Base-by-base conservation (phyloP, 345 rosid species). In the Gossypium raimondii region DNA sequence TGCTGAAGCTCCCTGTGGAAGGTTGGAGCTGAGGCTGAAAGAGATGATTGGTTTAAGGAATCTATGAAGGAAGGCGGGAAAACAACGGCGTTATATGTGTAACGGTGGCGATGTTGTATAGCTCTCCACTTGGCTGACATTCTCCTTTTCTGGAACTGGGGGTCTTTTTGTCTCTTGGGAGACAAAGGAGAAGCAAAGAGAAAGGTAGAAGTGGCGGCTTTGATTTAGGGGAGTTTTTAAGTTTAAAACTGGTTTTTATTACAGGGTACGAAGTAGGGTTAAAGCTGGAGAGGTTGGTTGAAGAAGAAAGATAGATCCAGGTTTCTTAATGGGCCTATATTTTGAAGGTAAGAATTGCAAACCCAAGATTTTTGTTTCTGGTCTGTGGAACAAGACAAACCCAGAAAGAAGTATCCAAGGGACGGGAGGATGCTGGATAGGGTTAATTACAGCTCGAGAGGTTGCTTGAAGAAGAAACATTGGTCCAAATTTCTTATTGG, bases 51-150 rank as follows among this genome's bases (percentile, higher is more conserved):
- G 76, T 70, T 81, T 43, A 93, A 79, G 63, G 87, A 82, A 18
- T 82, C 85, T 7, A 79, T 38, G 79, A 81, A 92, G 14, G 85
- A 73, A 57, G 82, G 76, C 2, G 98, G 93, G 84, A 89, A 94
- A 29, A 86, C 71, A 62, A 94, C 85, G n/a, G 95, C 92, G 78
- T 85, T 88, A 90, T 94, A 91, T 18, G 97, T 94, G 82, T 88
- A 94, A 48, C 97, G 97, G 82, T 94, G 98, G 73, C 98, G 93
- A 69, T 94, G 96, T 84, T 94, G 98, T 59, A 92, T 65, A 51
- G 98, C 98, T 70, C 98, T 90, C 98, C 98, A 92, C 79, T 94
- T 94, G 11, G 97, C 93, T 2, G 98, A 94, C 98, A 94, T 94
- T 47, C 38, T 81, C 43, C 16, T 65, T 67, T 12, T 11, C 7